phyloP scores from a whole-genome alignment of 1,139 yeast species.

The Kodamaea ohmeri region DNA sequence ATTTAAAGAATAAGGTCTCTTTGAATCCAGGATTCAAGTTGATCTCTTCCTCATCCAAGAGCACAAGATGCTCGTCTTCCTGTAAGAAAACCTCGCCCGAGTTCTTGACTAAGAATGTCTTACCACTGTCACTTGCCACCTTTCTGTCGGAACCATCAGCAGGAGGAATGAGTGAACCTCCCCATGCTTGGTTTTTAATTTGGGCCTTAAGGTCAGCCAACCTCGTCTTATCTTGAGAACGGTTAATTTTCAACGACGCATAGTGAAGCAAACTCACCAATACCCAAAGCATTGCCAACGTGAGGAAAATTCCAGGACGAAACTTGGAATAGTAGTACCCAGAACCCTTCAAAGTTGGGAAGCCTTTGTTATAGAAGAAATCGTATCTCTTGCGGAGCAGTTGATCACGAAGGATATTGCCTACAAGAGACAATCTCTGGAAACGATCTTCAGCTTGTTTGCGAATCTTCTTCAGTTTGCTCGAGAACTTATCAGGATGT shows the following conservation, averaged over 20 bases:
- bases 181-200: slow-evolving; percentile 60
- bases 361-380: slow-evolving; percentile 78
- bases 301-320: slow-evolving; percentile 58
- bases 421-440: slow-evolving; percentile 71
- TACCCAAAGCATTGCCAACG: slow-evolving; percentile 47
- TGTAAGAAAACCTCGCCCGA: slow-evolving; percentile 67
- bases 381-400: slow-evolving; percentile 75
- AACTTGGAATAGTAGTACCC: slow-evolving; percentile 53
- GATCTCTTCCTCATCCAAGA: slow-evolving; percentile 41
- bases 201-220: slow-evolving; percentile 50
- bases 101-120: slow-evolving; percentile 60
- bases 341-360: slow-evolving; percentile 72
- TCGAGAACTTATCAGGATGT: slow-evolving; percentile 78
- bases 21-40: slow-evolving; percentile 42
- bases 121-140: slow-evolving; percentile 44
- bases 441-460: slow-evolving; percentile 56
- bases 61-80: slow-evolving; percentile 43
- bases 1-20: slow-evolving; percentile 53
- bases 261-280: slow-evolving; percentile 60
- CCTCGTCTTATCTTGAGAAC: slow-evolving; percentile 60
- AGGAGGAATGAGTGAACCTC: slow-evolving; percentile 49
- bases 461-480: slow-evolving; percentile 40
- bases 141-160: slow-evolving; percentile 45
- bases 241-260: slow-evolving; percentile 51
- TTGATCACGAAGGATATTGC: slow-evolving; percentile 64